Conservation (phyloP, 1,284 basidiomycete genomes). For the Lentinula novae-zelandiae region DNA sequence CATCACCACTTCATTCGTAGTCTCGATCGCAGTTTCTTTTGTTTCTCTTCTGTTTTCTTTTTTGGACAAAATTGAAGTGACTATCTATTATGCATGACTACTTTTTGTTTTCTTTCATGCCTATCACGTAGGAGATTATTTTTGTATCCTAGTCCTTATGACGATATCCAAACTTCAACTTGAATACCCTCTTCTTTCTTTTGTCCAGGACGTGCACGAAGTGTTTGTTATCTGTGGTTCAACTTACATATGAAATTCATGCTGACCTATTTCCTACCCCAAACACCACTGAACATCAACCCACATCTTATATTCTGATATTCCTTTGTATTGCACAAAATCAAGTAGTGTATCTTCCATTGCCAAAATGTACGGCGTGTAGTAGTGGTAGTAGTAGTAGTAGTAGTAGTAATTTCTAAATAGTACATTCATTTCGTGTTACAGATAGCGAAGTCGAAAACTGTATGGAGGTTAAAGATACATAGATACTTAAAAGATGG, state of each 20-base stretch:
- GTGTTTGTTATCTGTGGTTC: background rate
- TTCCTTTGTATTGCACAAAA: background rate
- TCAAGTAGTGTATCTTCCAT: no score
- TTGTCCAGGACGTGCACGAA: background rate
- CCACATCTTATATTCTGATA: background rate
- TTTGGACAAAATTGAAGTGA: background rate
- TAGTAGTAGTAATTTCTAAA: no score
- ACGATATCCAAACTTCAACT: background rate
- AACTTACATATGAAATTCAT: no score
- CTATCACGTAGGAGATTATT: background rate
- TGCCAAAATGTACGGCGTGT: no score
- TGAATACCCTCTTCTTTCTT: background rate
- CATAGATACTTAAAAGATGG: background rate
- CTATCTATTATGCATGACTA: background rate
- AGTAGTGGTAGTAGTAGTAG: no score
- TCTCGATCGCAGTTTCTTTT: background rate
- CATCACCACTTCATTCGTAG: background rate
- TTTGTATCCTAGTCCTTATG: background rate
- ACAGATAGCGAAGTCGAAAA: no score
- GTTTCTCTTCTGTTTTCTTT: background rate
- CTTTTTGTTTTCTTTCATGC: background rate
- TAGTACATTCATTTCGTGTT: no score
- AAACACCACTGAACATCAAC: no score
- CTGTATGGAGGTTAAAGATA: background rate
- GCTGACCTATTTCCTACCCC: no score